Conservation (phyloP, 2,329 filamentous ascomycete species). For the Cladosporium velox region DNA sequence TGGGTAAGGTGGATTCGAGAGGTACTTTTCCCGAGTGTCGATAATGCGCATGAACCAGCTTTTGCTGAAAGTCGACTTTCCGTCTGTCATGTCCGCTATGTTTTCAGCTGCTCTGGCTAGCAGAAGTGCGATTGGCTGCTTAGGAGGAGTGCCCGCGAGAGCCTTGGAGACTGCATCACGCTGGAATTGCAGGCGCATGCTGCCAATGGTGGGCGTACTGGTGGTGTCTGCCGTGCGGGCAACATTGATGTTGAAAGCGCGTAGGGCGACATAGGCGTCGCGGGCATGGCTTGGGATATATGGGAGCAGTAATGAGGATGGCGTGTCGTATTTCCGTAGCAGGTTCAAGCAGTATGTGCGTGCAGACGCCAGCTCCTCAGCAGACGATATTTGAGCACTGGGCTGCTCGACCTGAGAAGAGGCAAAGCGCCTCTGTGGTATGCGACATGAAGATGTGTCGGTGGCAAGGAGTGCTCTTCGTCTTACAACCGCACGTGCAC, state of each 20-base stretch:
- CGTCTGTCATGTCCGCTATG: slow-evolving; percentile 50
- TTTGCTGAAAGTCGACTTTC: slow-evolving; percentile 54
- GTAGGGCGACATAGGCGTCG: slow-evolving; percentile 85
- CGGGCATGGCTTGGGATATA: slow-evolving; percentile 76
- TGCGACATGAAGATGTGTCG: slow-evolving; percentile 1
- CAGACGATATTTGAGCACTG: slow-evolving; percentile 28
- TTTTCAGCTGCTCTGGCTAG: slow-evolving; percentile 71
- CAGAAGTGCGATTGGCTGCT: slow-evolving; percentile 87
- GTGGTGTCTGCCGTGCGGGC: slow-evolving; percentile 87
- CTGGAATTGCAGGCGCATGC: slow-evolving; percentile 94
- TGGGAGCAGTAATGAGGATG: slow-evolving; percentile 80
- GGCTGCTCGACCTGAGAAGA: slow-evolving; percentile 30
- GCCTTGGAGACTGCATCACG: slow-evolving; percentile 78
- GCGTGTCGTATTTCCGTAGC: slow-evolving; percentile 78
- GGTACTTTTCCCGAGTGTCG: slow-evolving; percentile 75
- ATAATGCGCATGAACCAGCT: slow-evolving; percentile 69
- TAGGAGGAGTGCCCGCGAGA: slow-evolving; percentile 75
- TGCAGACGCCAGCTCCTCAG: slow-evolving; percentile 55
- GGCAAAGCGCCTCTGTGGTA: slow-evolving; percentile 24
- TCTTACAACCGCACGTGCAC: not conserved
- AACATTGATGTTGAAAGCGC: slow-evolving; percentile 90
- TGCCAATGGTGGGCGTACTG: slow-evolving; percentile 81
- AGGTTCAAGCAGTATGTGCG: slow-evolving; percentile 61
- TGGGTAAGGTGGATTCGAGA: slow-evolving; percentile 80
- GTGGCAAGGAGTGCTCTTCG: not conserved